These are phyloP conservation scores for Daldinia sp. DNA, from an alignment of 2,329 filamentous ascomycete species.

Conservation along the genomic window DNA sequence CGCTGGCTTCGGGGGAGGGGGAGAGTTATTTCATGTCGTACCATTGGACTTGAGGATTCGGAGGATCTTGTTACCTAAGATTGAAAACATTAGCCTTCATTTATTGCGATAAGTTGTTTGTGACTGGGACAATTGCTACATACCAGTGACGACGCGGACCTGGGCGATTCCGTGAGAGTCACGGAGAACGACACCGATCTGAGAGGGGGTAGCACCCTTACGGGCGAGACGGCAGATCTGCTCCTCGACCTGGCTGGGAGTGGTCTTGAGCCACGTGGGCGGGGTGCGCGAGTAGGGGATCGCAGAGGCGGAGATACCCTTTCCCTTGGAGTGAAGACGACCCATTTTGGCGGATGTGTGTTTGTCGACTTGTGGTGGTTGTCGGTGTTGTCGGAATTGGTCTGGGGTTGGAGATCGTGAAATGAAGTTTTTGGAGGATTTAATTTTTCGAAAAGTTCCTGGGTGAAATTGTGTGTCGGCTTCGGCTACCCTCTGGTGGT, in stretches of 20 bases:
- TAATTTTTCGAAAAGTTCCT: conserved; percentile 33
- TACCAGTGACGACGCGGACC: conserved; percentile 97
- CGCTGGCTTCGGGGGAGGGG: conserved; percentile 17
- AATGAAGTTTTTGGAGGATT: conserved; percentile 34
- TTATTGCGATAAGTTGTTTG: neutral
- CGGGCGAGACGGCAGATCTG: conserved; percentile 99
- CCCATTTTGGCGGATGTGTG: conserved; percentile 74
- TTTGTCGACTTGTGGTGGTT: conserved; percentile 43
- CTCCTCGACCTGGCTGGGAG: conserved; percentile 96
- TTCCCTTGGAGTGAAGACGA: conserved; percentile 99
- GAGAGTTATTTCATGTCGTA: conserved; percentile 66
- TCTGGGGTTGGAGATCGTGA: conserved; percentile 31
- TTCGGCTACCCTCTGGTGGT: conserved; percentile 29
- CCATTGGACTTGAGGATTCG: conserved; percentile 97
- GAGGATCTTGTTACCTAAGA: conserved; percentile 96
- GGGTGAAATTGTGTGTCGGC: conserved; percentile 39
- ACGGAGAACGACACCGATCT: conserved; percentile 98
- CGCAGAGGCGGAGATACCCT: conserved; percentile 96
- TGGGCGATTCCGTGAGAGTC: conserved; percentile 98
- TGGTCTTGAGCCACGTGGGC: conserved; percentile 98
- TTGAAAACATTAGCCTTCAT: conserved; percentile 32
- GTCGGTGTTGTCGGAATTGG: conserved; percentile 22
- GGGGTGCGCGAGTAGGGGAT: conserved; percentile 95
- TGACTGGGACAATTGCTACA: conserved; percentile 44
- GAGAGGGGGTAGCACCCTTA: conserved; percentile 97